Conservation (phyloP, 1,284 basidiomycete genomes). For the Lignosus rhinocerotis region DNA sequence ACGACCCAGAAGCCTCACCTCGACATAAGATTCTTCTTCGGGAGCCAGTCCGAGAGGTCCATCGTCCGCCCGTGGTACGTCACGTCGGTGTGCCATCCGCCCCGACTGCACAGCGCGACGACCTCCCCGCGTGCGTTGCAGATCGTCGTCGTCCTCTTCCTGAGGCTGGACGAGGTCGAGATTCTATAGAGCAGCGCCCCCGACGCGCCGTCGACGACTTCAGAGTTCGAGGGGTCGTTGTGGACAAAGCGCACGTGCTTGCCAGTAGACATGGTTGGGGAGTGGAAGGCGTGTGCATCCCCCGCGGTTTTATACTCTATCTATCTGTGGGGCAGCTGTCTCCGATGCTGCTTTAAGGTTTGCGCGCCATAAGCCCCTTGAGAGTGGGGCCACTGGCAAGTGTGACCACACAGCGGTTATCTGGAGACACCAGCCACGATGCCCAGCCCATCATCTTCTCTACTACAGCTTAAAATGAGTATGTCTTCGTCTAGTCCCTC, state of each 20-base stretch:
- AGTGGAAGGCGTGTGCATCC: too few species aligned
- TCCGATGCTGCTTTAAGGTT: too few species aligned
- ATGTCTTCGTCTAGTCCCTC: too few species aligned
- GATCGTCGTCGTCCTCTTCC: not conserved
- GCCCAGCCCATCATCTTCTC: too few species aligned
- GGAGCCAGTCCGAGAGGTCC: slow-evolving; percentile 7
- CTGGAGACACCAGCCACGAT: too few species aligned
- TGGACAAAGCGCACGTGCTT: not conserved
- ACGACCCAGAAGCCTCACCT: not conserved
- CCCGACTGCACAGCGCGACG: slow-evolving; percentile 4
- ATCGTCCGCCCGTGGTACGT: slow-evolving; percentile 4
- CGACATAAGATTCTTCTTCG: slow-evolving; percentile 1
- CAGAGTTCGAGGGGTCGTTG: not conserved
- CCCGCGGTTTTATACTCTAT: too few species aligned
- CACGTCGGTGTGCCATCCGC: slow-evolving; percentile 3
- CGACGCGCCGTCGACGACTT: not conserved
- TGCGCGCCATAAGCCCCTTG: too few species aligned
- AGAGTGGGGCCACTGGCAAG: too few species aligned
- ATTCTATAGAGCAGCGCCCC: slow-evolving; percentile 1
- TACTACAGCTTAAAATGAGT: too few species aligned
- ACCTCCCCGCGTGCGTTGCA: not conserved
- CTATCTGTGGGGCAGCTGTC: too few species aligned
- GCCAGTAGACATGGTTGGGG: not conserved
- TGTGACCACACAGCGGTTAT: too few species aligned
- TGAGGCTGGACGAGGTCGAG: not conserved